Base-by-base conservation (phyloP, 2,329 filamentous ascomycete genomes). In the Apiospora aurea region DNA sequence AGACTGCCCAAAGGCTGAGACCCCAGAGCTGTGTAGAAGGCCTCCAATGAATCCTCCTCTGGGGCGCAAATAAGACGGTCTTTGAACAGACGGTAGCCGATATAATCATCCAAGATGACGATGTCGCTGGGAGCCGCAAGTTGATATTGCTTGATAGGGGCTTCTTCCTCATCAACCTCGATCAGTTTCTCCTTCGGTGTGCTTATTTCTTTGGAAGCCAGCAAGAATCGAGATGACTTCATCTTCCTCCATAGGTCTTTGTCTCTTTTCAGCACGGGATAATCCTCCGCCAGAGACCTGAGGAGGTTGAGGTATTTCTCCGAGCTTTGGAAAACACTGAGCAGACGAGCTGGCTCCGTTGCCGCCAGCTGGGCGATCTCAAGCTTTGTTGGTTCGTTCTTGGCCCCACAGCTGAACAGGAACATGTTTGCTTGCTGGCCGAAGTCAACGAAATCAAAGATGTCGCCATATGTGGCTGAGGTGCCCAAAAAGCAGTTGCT, bases 371-470 rank as follows among this genome's bases (percentile, higher is more conserved):
- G 87, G 5, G 95, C 96, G 75, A 99, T 89, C 81, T 99, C 96
- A 2, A 89, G 81, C 77, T 94, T 96, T 2, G 93, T 97, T 4
- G 96, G 96, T 81, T 99, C 96, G 74, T 90, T 91, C 82, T 97
- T 98, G 2, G 95, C 96, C 13, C 96, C 96, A 75, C 95, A 94
- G 74, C 94, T 93, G 76, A 95, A 89, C 24, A 99, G 84, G 78
- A 99, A 99, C 0, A 93, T 87, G 78, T 98, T 98, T 2, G 94
- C 96, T 79, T 96, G 91, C 46, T 87, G 84, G 0, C 96, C 95
- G 83, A 98, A 99, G 80, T 98, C 94, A 18, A 98, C 95, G 81
- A 98, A 99, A 79, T 98, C 95, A 76, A 99, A 97, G 44, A 99
- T 97, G 44, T 97, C 93, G 14, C 90, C 93, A 77, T 97, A 99